These are phyloP conservation scores for Coniella lustricola DNA, from an alignment of 2,329 filamentous ascomycete genomes.

Conservation along the genomic window DNA sequence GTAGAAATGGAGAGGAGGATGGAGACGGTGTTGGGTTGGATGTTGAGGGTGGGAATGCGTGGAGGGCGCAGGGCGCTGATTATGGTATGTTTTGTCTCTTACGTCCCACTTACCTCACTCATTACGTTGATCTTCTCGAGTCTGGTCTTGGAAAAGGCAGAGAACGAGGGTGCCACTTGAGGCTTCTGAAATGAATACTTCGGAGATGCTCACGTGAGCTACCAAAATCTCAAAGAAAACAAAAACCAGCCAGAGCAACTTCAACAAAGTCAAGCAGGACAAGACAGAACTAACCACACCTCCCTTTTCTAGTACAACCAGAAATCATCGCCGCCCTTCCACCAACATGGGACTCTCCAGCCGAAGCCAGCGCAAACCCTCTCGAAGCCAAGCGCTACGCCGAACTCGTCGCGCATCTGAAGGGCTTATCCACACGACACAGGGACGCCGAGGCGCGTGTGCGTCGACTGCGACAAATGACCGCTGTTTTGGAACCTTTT, in stretches of 20 bases:
- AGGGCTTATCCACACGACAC: constrained; percentile 40
- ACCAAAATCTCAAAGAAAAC: too few species aligned
- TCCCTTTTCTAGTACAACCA: constrained; percentile 29
- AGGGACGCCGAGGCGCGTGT: constrained; percentile 26
- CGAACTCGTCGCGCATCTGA: constrained; percentile 42
- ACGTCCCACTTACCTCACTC: background rate
- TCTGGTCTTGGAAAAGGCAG: background rate
- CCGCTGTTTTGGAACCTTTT: constrained; percentile 45
- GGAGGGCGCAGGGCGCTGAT: constrained; percentile 35
- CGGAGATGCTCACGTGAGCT: too few species aligned
- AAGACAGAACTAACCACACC: background rate
- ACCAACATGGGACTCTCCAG: constrained; percentile 35
- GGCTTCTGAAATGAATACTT: too few species aligned
- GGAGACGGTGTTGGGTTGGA: too few species aligned
- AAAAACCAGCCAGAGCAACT: background rate
- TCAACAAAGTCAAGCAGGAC: background rate
- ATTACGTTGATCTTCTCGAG: constrained; percentile 17
- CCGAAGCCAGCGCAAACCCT: constrained; percentile 32
- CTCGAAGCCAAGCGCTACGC: constrained; percentile 45
- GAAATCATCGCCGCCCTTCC: constrained; percentile 41
- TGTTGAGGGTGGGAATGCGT: constrained; percentile 25
- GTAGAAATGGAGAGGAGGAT: too few species aligned
- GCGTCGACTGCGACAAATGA: constrained; percentile 43
- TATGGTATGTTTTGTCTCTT: constrained; percentile 29
- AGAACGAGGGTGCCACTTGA: background rate